Conservation (phyloP, 2,329 filamentous ascomycete genomes). For the Orbilia brochopaga region DNA sequence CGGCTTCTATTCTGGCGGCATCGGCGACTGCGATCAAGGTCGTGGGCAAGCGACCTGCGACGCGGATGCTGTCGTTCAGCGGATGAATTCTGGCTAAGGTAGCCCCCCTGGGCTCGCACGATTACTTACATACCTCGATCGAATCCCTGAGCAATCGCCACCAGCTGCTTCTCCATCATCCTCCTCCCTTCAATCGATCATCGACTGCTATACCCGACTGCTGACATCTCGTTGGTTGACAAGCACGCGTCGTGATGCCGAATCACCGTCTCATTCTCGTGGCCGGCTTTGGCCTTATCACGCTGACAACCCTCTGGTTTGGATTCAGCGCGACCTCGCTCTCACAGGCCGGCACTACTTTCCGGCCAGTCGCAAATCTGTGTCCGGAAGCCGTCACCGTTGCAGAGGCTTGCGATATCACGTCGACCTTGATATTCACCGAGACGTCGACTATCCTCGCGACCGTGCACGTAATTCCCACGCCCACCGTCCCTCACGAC, state of each 20-base stretch:
- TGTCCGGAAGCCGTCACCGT: conserved; percentile 28
- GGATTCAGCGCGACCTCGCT: conserved; percentile 35
- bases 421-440: conserved; percentile 24
- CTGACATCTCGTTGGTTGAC: neutral
- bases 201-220: too few relatives aligned
- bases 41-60: too few relatives aligned
- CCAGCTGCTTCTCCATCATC: too few relatives aligned
- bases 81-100: too few relatives aligned
- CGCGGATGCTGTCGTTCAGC: too few relatives aligned
- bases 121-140: too few relatives aligned
- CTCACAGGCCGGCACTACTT: conserved; percentile 10
- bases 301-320: conserved; percentile 47
- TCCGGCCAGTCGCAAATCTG: conserved; percentile 8
- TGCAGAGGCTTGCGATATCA: conserved; percentile 24
- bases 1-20: too few relatives aligned
- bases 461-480: conserved; percentile 3
- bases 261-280: conserved; percentile 39
- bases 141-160: too few relatives aligned
- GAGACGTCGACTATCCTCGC: conserved; percentile 32
- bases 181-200: too few relatives aligned
- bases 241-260: conserved; percentile 16
- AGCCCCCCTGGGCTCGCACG: too few relatives aligned
- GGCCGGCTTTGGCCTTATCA: conserved; percentile 38
- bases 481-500: conserved; percentile 1
- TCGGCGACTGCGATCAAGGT: too few relatives aligned